These are phyloP conservation scores for Paramecium octaurelia DNA, from an alignment of 73 alveolate species.

Conservation along the genomic window DNA sequence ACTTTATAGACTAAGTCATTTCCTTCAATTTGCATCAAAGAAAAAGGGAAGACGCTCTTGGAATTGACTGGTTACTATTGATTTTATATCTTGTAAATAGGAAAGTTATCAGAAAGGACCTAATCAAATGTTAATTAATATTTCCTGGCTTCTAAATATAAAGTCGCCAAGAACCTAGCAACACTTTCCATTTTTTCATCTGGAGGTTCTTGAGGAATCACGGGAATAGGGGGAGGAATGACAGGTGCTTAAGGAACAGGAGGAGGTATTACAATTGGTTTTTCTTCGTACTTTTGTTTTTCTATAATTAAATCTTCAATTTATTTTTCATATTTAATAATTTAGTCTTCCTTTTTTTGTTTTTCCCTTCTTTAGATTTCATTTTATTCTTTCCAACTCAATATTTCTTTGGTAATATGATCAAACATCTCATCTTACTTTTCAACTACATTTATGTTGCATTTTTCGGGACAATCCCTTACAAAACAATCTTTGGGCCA, in stretches of 20 bases:
- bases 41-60: background rate
- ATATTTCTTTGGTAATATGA: background rate
- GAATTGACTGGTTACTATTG: background rate
- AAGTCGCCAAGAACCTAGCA: conserved; percentile 5
- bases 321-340: background rate
- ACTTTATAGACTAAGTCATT: conserved; percentile 19
- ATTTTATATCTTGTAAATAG: background rate
- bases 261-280: background rate
- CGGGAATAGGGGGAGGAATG: background rate
- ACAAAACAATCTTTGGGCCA: conserved; percentile 38
- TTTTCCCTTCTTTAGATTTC: background rate
- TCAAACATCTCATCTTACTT: background rate
- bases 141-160: conserved; percentile 5
- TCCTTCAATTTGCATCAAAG: conserved; percentile 9
- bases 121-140: conserved; percentile 6
- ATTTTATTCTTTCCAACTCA: background rate
- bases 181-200: conserved; percentile 22
- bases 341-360: background rate
- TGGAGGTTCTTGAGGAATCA: background rate
- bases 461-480: background rate
- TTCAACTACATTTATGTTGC: background rate
- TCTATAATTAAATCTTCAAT: background rate
- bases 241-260: background rate
- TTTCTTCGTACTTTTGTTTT: background rate
- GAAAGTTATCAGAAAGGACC: background rate